Percentiles rank a stretch among this genome's conserved stretches.
Conservation (phyloP, 148 eudicot genomes). For the Rhododendron ovatum region DNA sequence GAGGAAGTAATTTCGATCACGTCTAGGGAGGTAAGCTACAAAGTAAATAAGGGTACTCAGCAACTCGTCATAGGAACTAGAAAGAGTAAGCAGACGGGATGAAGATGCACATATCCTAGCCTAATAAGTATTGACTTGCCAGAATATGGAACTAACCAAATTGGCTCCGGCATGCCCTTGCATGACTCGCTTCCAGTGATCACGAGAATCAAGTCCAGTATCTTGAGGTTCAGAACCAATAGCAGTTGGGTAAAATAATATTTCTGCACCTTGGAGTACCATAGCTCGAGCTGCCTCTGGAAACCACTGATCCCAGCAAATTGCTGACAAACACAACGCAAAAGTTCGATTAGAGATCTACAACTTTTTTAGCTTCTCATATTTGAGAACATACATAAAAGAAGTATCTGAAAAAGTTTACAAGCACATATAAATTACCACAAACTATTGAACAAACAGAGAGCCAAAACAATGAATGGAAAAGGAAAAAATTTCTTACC, state of each 20-base stretch:
- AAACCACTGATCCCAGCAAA: conserved; percentile 99
- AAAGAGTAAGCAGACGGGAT: background rate
- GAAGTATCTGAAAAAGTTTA: background rate
- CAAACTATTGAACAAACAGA: background rate
- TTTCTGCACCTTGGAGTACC: conserved; percentile 97
- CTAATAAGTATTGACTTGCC: background rate
- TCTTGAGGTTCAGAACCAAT: conserved; percentile 99
- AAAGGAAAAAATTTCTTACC: conserved; percentile 45
- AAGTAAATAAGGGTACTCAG: background rate
- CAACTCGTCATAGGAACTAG: background rate
- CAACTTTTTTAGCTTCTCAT: background rate
- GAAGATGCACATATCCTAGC: background rate
- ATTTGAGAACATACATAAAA: background rate
- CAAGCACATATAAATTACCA: background rate
- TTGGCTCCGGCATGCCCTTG: conserved; percentile 99
- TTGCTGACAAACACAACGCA: conserved; percentile 38
- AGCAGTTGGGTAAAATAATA: conserved; percentile 95
- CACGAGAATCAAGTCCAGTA: conserved; percentile 85
- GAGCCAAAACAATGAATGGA: background rate
- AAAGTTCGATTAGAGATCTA: background rate
- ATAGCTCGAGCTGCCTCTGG: conserved; percentile 96
- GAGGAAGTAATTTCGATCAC: background rate
- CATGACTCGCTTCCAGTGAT: conserved; percentile 98
- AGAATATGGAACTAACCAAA: conserved; percentile 43
- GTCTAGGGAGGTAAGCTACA: background rate